Base-by-base conservation (phyloP, 257 asterid genomes). In the Ilex asprella region DNA sequence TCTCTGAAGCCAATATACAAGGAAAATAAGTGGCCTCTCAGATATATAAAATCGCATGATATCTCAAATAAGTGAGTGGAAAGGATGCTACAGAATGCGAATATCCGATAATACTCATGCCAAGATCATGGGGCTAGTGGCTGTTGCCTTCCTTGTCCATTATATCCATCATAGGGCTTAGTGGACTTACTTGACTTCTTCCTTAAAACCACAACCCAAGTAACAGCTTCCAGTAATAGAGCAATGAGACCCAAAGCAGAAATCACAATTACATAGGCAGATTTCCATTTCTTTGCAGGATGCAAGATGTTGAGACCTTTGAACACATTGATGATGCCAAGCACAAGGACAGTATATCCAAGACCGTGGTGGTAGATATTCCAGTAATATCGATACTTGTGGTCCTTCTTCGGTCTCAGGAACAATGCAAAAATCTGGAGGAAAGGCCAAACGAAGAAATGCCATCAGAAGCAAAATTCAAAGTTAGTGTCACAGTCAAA, bases 371-470 rank as follows among this genome's bases (percentile, higher is more conserved):
- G 99, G 84, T 86, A 89, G 67, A 83, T 73, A 50, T 89, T 92
- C 97, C 96, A 92, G 76, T 89, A 89, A 31, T 80, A 57, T 27
- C 96, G 79, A 31, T 66, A 75, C 82, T 87, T 93, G 87, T 89
- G 90, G 59, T 85, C 95, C 87, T 76, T 78, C 14, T 78, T 76
- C 0, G 99, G 99, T 61, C 99, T 82, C 77, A 89, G 62, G 56
- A 89, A 71, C 76, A 89, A 61, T 5, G 95, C 95, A 69, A 83
- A 85, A 14, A 86, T 69, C 95, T 86, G 39, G 14, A 43, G 46
- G 12, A 50, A 51, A 29, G 30, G 62, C 16, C 41, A 61, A 61
- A 52, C 35, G 12, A 10, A 2, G 10, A 14, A 31, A 10, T 8
- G 14, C 49, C 10, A 16, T n/a, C 31, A 67, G 10, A 55, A 44